phyloP scores from a whole-genome alignment of 495 filamentous ascomycete species.

The Parmelia sp. region DNA sequence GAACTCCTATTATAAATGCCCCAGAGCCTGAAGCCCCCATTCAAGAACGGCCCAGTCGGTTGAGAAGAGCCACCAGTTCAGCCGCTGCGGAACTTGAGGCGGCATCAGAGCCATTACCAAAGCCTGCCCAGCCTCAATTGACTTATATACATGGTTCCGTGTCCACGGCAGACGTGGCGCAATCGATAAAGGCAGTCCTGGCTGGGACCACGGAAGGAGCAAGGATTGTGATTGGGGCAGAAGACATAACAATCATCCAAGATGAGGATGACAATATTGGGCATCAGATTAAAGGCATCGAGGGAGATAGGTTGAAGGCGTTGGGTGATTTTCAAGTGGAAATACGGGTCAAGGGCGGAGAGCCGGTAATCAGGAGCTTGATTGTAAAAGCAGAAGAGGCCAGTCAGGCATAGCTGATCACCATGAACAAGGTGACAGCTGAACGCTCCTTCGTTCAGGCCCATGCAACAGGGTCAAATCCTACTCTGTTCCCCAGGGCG shows the following conservation, averaged over 20 bases:
- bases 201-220: conserved; percentile 43
- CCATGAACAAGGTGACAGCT: neutral
- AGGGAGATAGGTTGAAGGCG: conserved; percentile 45
- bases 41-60: conserved; percentile 28
- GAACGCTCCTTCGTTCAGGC: neutral
- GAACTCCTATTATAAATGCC: conserved; percentile 31
- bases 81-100: conserved; percentile 25
- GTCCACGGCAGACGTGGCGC: conserved; percentile 45
- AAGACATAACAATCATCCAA: conserved; percentile 47
- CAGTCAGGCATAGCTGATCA: neutral
- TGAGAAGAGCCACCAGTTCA: conserved; percentile 27
- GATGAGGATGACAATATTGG: conserved; percentile 25
- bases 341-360: conserved; percentile 46
- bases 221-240: conserved; percentile 43
- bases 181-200: conserved; percentile 42
- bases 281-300: conserved; percentile 11
- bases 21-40: conserved; percentile 22
- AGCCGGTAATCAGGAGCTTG: conserved; percentile 41
- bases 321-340: conserved; percentile 50
- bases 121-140: conserved; percentile 23
- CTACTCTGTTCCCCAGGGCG: neutral
- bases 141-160: conserved; percentile 52
- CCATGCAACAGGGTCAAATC: too few relatives aligned
- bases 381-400: conserved; percentile 33
- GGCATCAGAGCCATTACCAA: conserved; percentile 24